Percentiles rank a stretch among this genome's conserved stretches.
Conservation (phyloP, 768 basidiomycete species). For the Boletus patriciae region DNA sequence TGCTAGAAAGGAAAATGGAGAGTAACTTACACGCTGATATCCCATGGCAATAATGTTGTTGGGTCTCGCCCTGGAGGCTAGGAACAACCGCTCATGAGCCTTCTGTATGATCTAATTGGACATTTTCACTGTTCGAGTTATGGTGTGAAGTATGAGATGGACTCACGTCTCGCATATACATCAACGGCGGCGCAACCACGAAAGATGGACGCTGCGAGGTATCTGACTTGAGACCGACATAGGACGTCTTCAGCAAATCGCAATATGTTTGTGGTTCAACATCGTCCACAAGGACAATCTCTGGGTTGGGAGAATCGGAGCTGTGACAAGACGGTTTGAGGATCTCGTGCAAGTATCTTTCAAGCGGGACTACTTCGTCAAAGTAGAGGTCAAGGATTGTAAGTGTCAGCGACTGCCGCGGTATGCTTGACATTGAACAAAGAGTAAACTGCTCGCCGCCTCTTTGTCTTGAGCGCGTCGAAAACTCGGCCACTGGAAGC, state of each 20-base stretch:
- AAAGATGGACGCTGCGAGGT: slow-evolving; percentile 26
- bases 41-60: slow-evolving; percentile 66
- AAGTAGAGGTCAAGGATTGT: slow-evolving; percentile 47
- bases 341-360: slow-evolving; percentile 41
- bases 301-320: neutral
- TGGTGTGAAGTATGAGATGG: neutral
- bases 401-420: slow-evolving; percentile 21
- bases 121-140: neutral
- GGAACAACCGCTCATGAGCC: slow-evolving; percentile 57
- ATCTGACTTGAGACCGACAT: slow-evolving; percentile 42
- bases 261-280: slow-evolving; percentile 35
- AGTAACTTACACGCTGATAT: slow-evolving; percentile 53
- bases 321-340: slow-evolving; percentile 21
- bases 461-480: too few species aligned
- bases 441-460: neutral
- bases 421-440: slow-evolving; percentile 1
- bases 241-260: slow-evolving; percentile 45
- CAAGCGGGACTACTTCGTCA: slow-evolving; percentile 39
- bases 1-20: neutral
- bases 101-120: slow-evolving; percentile 55
- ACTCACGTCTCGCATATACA: slow-evolving; percentile 56
- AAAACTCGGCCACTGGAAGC: too few species aligned
- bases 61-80: slow-evolving; percentile 35
- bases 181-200: slow-evolving; percentile 39
- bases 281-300: slow-evolving; percentile 2